Evolutionary conservation across 495 filamentous ascomycete genomes (phyloP).

Genomic region (Neurospora terricola): DNA sequence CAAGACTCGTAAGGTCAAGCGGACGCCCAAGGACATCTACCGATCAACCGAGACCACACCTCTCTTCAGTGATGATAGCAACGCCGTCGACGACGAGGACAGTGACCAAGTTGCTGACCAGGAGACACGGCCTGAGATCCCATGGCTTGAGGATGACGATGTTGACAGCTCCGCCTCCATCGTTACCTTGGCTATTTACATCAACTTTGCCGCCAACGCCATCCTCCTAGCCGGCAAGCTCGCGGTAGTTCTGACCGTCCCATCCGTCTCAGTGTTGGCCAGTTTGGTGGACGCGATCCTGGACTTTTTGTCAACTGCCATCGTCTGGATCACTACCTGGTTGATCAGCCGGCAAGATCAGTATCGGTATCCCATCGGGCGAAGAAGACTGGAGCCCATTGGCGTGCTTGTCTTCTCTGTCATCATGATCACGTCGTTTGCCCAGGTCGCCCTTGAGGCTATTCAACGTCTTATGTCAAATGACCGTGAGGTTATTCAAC

Average conservation of each 20-base stretch:
- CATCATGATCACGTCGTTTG: constrained; percentile 81
- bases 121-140: constrained; percentile 34
- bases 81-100: constrained; percentile 21
- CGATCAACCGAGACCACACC: constrained; percentile 63
- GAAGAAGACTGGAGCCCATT: constrained; percentile 64
- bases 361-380: constrained; percentile 74
- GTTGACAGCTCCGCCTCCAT: constrained; percentile 55
- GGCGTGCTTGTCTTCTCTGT: constrained; percentile 73
- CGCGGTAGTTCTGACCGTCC: constrained; percentile 65
- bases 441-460: constrained; percentile 71
- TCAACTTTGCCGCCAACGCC: constrained; percentile 79
- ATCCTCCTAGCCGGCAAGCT: constrained; percentile 72
- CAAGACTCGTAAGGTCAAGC: constrained; percentile 36
- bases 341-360: constrained; percentile 67
- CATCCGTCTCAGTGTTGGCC: constrained; percentile 79
- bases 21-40: constrained; percentile 74
- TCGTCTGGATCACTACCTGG: constrained; percentile 74
- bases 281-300: constrained; percentile 81
- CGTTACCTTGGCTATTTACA: constrained; percentile 69
- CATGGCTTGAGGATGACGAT: constrained; percentile 45
- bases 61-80: constrained; percentile 35
- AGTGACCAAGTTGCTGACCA: constrained; percentile 12
- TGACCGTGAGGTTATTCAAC: constrained; percentile 58
- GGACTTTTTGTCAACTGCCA: constrained; percentile 77
- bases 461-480: constrained; percentile 51